Evolutionary conservation across 352 stramenopile genomes (phyloP).

Genomic region (Globisporangium acanthophoron): DNA sequence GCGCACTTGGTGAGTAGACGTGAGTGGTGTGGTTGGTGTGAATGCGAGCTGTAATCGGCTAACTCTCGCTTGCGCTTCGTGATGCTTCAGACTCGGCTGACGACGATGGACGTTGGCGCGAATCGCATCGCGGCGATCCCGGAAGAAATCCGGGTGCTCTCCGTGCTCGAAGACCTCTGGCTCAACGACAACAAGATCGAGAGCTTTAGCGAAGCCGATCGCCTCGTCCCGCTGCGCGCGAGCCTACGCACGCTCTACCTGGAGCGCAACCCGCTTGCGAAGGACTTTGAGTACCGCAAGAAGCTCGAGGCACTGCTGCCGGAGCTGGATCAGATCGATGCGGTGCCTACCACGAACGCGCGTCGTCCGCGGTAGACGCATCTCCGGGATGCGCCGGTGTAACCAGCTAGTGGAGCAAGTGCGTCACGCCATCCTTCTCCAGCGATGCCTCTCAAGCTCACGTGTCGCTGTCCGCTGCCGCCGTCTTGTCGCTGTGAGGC

Average conservation of each 20-base stretch:
- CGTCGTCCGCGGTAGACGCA: constrained; percentile 20
- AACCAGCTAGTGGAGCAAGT: constrained; percentile 3
- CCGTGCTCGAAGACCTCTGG: constrained; percentile 69
- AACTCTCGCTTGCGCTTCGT: not conserved
- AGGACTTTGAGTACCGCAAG: constrained; percentile 95
- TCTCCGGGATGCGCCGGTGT: too few species aligned
- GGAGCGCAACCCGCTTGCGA: constrained; percentile 93
- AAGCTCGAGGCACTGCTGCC: constrained; percentile 87
- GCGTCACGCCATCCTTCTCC: constrained; percentile 2
- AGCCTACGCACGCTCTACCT: constrained; percentile 92
- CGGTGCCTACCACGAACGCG: constrained; percentile 60
- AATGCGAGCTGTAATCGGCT: too few species aligned
- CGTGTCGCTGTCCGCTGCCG: constrained; percentile 6
- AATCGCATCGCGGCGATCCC: constrained; percentile 80
- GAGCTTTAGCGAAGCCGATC: constrained; percentile 56
- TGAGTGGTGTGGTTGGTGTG: too few species aligned
- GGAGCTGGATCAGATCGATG: constrained; percentile 94
- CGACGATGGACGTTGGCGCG: constrained; percentile 68
- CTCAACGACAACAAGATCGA: constrained; percentile 68
- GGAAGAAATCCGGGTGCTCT: constrained; percentile 27
- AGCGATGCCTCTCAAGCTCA: not conserved
- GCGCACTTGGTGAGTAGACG: constrained; percentile 43
- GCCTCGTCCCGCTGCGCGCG: constrained; percentile 65
- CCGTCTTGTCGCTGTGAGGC: constrained; percentile 14
- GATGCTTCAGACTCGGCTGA: constrained; percentile 43